Evolutionary conservation across 192 early-diverging fungal genomes (phyloP).

Genomic region (Entomortierella parvispora): DNA sequence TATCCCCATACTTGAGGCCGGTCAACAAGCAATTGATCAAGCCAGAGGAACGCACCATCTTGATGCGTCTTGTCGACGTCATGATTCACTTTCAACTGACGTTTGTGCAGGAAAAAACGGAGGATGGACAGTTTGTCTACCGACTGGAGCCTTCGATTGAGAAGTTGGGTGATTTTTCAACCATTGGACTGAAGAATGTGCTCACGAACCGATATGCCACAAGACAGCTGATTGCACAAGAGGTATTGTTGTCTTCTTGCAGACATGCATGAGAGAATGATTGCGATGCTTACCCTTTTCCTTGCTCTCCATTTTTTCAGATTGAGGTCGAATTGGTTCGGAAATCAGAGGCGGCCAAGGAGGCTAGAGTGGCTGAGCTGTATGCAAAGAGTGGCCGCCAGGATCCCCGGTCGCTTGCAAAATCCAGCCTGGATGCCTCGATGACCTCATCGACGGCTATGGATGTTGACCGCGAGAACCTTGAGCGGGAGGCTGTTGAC

Average conservation of each 20-base stretch:
- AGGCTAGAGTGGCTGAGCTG: constrained; percentile 10
- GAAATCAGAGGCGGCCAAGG: constrained; percentile 28
- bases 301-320: constrained; percentile 25
- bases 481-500: constrained; percentile 60
- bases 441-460: background rate
- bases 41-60: constrained; percentile 63
- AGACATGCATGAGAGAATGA: no score
- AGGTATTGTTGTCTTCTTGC: constrained; percentile 59
- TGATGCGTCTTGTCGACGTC: constrained; percentile 69
- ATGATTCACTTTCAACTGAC: constrained; percentile 78
- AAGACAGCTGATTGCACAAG: constrained; percentile 83
- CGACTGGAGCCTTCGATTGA: constrained; percentile 81
- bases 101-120: constrained; percentile 73
- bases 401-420: constrained; percentile 22
- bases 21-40: constrained; percentile 68
- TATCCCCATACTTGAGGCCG: constrained; percentile 79
- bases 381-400: constrained; percentile 31
- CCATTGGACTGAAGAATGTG: constrained; percentile 48
- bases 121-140: constrained; percentile 67
- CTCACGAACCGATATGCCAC: constrained; percentile 77
- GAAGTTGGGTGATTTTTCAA: constrained; percentile 54
- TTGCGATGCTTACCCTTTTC: background rate
- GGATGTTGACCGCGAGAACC: constrained; percentile 10
- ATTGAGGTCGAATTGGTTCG: constrained; percentile 62
- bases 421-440: constrained; percentile 26